These are phyloP conservation scores for Pseudogymnoascus sp. DNA, from an alignment of 2,329 filamentous ascomycete genomes.

Conservation along the genomic window DNA sequence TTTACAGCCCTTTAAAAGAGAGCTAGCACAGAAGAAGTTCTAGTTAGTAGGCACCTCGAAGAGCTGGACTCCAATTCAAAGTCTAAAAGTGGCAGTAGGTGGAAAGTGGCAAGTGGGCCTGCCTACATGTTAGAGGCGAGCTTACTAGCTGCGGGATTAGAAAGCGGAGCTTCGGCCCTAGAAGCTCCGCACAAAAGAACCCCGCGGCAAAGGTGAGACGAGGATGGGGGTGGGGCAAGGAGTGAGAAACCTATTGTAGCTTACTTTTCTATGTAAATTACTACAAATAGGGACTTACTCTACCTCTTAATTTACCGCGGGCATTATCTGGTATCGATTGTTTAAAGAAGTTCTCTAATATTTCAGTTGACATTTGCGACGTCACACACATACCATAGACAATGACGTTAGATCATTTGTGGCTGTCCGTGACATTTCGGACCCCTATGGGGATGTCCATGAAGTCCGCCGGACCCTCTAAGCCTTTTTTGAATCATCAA, in stretches of 20 bases:
- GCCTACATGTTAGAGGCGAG: not conserved
- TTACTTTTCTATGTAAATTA: not conserved
- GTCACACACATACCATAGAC: not conserved
- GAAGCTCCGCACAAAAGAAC: not conserved
- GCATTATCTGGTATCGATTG: not conserved
- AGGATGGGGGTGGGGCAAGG: not conserved
- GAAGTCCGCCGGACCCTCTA: not conserved
- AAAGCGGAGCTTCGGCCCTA: not conserved
- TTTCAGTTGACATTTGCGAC: not conserved
- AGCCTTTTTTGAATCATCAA: not conserved
- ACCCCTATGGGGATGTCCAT: not conserved
- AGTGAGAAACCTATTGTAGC: not conserved
- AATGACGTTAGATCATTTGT: not conserved
- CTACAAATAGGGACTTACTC: not conserved
- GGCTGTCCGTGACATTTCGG: not conserved
- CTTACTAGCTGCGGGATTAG: not conserved
- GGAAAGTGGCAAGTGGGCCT: not conserved
- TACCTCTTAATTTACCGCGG: not conserved
- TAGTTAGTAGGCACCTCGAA: not conserved
- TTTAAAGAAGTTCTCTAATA: not conserved
- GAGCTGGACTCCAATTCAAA: not conserved
- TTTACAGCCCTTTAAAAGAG: not conserved
- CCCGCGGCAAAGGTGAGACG: not conserved
- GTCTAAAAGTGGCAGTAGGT: not conserved
- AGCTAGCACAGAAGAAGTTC: not conserved